Conservation (phyloP, 352 stramenopile genomes). For the Globisporangium spiculum region DNA sequence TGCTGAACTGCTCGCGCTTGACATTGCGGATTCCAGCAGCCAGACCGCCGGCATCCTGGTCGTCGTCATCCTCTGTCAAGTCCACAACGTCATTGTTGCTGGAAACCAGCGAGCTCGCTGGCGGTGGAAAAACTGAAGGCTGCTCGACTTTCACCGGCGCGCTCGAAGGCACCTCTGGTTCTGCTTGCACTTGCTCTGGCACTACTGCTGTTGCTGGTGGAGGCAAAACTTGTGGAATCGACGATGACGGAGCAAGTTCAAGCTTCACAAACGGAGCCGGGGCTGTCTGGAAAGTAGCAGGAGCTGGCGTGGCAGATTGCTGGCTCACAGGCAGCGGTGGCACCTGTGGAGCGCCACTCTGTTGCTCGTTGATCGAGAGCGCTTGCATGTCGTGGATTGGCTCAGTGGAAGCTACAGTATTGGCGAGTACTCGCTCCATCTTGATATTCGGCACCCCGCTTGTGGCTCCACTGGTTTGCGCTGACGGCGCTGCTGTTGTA, state of each 20-base stretch:
- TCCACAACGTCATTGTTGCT: slow-evolving; percentile 21
- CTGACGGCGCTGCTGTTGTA: background rate
- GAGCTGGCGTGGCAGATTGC: slow-evolving; percentile 20
- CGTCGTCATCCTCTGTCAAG: slow-evolving; percentile 28
- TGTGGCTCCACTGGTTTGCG: background rate
- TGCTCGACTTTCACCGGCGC: background rate
- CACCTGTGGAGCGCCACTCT: background rate
- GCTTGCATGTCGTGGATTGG: slow-evolving; percentile 15
- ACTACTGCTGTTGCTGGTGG: background rate
- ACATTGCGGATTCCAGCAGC: slow-evolving; percentile 1
- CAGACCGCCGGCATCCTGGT: background rate
- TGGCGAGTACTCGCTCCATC: slow-evolving; percentile 16
- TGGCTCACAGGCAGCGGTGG: background rate
- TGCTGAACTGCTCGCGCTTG: slow-evolving; percentile 15
- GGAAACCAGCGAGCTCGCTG: background rate
- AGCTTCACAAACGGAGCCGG: background rate
- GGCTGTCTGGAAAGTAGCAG: slow-evolving; percentile 11
- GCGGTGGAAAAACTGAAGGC: background rate
- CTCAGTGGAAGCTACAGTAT: background rate
- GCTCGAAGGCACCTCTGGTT: background rate
- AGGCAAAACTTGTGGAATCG: background rate
- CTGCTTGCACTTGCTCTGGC: background rate
- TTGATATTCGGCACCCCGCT: slow-evolving; percentile 14
- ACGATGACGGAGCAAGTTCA: background rate
- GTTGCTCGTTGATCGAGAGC: slow-evolving; percentile 20